These are phyloP conservation scores for Aspergillus bombycis DNA, from an alignment of 2,329 filamentous ascomycete species.

Conservation along the genomic window DNA sequence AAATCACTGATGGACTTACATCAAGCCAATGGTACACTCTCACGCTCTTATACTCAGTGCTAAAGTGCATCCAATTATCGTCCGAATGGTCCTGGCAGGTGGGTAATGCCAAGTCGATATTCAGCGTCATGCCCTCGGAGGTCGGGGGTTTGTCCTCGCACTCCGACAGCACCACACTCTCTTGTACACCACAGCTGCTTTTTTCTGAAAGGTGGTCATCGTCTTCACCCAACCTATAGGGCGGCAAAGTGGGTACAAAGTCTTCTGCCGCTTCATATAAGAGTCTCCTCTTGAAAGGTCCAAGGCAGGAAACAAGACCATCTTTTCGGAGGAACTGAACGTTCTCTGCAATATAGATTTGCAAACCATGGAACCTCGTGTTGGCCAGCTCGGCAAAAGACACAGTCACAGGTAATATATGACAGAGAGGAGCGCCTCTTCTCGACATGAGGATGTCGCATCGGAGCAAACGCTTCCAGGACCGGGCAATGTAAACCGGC, in stretches of 20 bases:
- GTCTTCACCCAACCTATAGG: slow-evolving; percentile 7
- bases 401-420: slow-evolving; percentile 13
- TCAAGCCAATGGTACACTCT: slow-evolving; percentile 19
- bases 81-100: slow-evolving; percentile 13
- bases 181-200: neutral
- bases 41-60: slow-evolving; percentile 17
- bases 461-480: slow-evolving; percentile 13
- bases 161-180: neutral
- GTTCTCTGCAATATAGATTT: slow-evolving; percentile 17
- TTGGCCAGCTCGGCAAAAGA: slow-evolving; percentile 13
- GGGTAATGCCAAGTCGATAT: slow-evolving; percentile 16
- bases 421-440: slow-evolving; percentile 17
- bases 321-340: slow-evolving; percentile 17
- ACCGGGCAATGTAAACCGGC: slow-evolving; percentile 13
- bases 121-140: slow-evolving; percentile 10
- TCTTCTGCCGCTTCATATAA: slow-evolving; percentile 13
- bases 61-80: slow-evolving; percentile 16
- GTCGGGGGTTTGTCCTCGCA: neutral
- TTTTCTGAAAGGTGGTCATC: slow-evolving; percentile 4
- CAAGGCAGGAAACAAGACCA: slow-evolving; percentile 13
- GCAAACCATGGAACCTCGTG: slow-evolving; percentile 15
- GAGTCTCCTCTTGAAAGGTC: slow-evolving; percentile 16
- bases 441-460: slow-evolving; percentile 14
- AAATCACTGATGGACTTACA: slow-evolving; percentile 11
- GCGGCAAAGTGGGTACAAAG: neutral